A percentile compares a stretch with the other conserved stretches of the same genome.
phyloP scores from a whole-genome alignment of 1,139 yeast genomes.

The Saccharomyces hybrid region DNA sequence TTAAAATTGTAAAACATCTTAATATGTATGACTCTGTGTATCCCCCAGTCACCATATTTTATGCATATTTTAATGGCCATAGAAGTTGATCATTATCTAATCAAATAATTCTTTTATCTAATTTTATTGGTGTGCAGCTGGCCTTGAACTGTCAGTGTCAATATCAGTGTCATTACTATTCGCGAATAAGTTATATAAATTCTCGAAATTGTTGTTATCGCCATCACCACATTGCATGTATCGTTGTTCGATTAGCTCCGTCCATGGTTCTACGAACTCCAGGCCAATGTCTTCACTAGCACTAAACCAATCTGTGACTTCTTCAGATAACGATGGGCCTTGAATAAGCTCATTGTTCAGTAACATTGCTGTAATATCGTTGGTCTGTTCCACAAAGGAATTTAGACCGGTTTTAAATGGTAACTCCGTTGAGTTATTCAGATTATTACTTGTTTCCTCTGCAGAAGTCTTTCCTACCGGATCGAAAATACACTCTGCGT shows the following conservation, averaged over 20 bases:
- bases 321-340: slow-evolving; percentile 23
- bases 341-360: not conserved
- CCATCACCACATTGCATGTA: slow-evolving; percentile 16
- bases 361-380: not conserved
- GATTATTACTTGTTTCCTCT: not conserved
- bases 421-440: not conserved
- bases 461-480: not conserved
- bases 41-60: not conserved
- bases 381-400: not conserved
- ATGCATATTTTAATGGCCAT: not conserved
- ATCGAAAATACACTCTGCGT: not conserved
- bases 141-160: not conserved
- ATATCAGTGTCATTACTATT: not conserved
- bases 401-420: not conserved
- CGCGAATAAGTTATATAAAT: slow-evolving; percentile 6
- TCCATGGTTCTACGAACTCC: slow-evolving; percentile 84
- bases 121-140: not conserved
- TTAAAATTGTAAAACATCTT: too few species aligned
- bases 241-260: slow-evolving; percentile 69
- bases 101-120: not conserved
- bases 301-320: slow-evolving; percentile 65
- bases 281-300: slow-evolving; percentile 61
- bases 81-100: not conserved
- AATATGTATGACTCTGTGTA: too few species aligned
- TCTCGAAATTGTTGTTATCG: slow-evolving; percentile 8